phyloP scores from a whole-genome alignment of 371 early-diverging fungal genomes.

The Cokeromyces recurvatus region DNA sequence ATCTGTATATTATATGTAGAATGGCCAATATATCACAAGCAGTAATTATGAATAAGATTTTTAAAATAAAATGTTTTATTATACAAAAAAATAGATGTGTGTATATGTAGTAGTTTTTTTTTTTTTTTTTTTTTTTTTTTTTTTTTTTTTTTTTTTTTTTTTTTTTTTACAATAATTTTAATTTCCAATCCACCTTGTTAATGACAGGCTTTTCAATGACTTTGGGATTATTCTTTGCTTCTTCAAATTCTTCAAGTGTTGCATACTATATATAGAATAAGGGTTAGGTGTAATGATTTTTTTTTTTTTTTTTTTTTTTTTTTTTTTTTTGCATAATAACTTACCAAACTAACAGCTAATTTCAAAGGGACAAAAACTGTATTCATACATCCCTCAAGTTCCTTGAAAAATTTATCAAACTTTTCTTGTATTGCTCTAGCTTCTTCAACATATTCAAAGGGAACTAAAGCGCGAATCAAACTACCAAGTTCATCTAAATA shows the following conservation, averaged over 20 bases:
- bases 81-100: too few species aligned
- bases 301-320: too few species aligned
- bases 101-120: too few species aligned
- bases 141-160: too few species aligned
- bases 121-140: too few species aligned
- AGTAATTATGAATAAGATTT: too few species aligned
- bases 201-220: conserved; percentile 42
- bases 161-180: conserved; percentile 41
- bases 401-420: conserved; percentile 33
- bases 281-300: neutral
- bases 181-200: conserved; percentile 35
- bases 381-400: conserved; percentile 22
- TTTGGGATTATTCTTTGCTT: conserved; percentile 24
- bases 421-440: conserved; percentile 40
- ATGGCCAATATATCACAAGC: too few species aligned
- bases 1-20: too few species aligned
- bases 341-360: conserved; percentile 33
- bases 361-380: conserved; percentile 46
- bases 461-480: conserved; percentile 36
- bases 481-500: conserved; percentile 43
- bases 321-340: too few species aligned
- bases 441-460: conserved; percentile 42
- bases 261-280: conserved; percentile 26
- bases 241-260: conserved; percentile 37
- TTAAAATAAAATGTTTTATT: too few species aligned